Base-by-base conservation (phyloP, 2,329 filamentous ascomycete species). In the Neopestalotiopsis sp. region DNA sequence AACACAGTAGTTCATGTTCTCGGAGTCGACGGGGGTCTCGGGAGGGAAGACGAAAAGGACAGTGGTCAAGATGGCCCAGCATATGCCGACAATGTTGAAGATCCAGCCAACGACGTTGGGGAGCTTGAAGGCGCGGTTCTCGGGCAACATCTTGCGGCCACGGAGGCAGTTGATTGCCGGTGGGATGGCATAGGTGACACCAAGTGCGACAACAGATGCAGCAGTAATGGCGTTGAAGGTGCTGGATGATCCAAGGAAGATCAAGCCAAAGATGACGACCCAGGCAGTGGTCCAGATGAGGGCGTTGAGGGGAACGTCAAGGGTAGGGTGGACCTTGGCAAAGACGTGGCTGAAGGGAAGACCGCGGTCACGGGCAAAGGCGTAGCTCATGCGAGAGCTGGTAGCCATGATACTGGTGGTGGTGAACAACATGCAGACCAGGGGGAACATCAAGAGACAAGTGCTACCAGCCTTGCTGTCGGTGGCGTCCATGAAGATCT, bases 41-140 rank as follows among this genome's bases (percentile, higher is more conserved):
- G 92, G 92, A 3, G 92, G 92, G 79, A 94, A 93, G 24, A 94
- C 85, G 79, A 94, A 94, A 0, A 94, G 84, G 0, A 94, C 88
- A 0, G 91, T 94, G 0, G 92, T 94, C n/a, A 94, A 77, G 13
- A 89, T 80, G 1, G 91, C 88, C 79, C 91, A 94, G 0, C 82
- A 81, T 61, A 94, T 84, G 5, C 92, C 91, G 34, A 88, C 81
- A 56, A 84, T 68, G 75, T 92, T 92, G 30, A 86, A 83, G 30
- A 84, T 79, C 90, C 90, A 92, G 24, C 86, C 90, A 42, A 91
- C 68, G 38, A 79, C 76, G 30, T 79, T 82, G 0, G 88, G 84
- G 3, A 92, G 80, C 30, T 83, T 83, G 75, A 92, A 92, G 0
- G 86, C 75, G 56, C 90, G 82, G 2, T 81, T 80, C 61, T 87